phyloP scores from a whole-genome alignment of 2,329 filamentous ascomycete species.

The Nigrospora osmanthi region DNA sequence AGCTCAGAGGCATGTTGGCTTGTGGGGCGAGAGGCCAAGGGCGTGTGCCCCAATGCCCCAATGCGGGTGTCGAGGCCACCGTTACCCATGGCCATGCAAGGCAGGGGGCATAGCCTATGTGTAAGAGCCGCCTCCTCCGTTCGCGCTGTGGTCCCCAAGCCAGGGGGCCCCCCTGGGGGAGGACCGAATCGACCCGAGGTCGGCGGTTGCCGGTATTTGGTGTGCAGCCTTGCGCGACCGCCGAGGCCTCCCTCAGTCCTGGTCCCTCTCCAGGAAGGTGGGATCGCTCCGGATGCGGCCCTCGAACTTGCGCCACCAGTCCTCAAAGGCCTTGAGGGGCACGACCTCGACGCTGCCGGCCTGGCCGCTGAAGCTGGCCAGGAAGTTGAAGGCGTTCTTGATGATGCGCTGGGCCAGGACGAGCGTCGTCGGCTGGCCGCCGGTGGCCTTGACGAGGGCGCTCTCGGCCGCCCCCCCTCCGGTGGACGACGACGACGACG shows the following conservation, averaged over 20 bases:
- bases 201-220: too few relatives aligned
- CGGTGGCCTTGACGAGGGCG: constrained; percentile 18
- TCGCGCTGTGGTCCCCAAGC: too few relatives aligned
- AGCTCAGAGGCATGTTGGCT: too few relatives aligned
- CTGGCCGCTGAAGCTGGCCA: constrained; percentile 74
- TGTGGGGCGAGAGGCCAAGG: too few relatives aligned
- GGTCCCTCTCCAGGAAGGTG: constrained; percentile 72
- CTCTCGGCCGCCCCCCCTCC: not conserved
- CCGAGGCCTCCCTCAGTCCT: constrained; percentile 22
- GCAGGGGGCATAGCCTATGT: too few relatives aligned
- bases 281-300: constrained; percentile 77
- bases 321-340: constrained; percentile 88
- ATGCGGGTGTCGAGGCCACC: too few relatives aligned
- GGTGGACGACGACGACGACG: constrained; percentile 3
- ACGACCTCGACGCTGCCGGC: constrained; percentile 72
- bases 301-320: constrained; percentile 98
- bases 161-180: too few relatives aligned
- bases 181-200: too few relatives aligned
- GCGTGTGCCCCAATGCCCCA: too few relatives aligned
- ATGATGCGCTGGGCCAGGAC: constrained; percentile 89
- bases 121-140: too few relatives aligned
- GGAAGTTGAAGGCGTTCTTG: constrained; percentile 93
- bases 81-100: too few relatives aligned
- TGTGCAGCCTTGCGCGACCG: too few relatives aligned
- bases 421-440: constrained; percentile 46